Conservation (phyloP, 352 stramenopile genomes). For the Pythium coloratum region DNA sequence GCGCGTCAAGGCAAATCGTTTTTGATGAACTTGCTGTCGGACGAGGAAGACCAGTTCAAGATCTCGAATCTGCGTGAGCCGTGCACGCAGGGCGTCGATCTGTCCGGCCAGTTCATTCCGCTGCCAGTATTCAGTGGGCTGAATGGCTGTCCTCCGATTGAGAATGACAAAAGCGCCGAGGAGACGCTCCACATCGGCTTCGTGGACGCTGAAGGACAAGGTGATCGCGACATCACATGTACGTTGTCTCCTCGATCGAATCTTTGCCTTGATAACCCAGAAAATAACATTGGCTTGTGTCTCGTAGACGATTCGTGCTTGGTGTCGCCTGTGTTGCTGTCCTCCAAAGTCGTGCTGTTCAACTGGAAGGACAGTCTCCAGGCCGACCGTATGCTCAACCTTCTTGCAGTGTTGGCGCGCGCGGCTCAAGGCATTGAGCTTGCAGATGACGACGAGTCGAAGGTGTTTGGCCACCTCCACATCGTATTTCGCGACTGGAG, state of each 20-base stretch:
- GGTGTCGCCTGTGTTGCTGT: slow-evolving; percentile 80
- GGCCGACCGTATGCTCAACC: slow-evolving; percentile 81
- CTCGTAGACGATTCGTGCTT: slow-evolving; percentile 72
- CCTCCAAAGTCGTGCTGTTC: slow-evolving; percentile 87
- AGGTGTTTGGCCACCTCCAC: slow-evolving; percentile 88
- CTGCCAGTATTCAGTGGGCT: slow-evolving; percentile 67
- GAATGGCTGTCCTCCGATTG: slow-evolving; percentile 56
- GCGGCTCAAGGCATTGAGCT: slow-evolving; percentile 83
- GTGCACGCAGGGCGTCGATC: slow-evolving; percentile 83
- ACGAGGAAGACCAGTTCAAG: slow-evolving; percentile 86
- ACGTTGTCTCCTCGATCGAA: slow-evolving; percentile 14
- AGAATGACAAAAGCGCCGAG: slow-evolving; percentile 17
- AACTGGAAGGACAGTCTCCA: slow-evolving; percentile 90
- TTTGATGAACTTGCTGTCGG: slow-evolving; percentile 85
- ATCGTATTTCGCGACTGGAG: slow-evolving; percentile 89
- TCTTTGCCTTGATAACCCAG: background rate
- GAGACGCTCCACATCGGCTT: slow-evolving; percentile 76
- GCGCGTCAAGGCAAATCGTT: slow-evolving; percentile 86
- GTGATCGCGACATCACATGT: slow-evolving; percentile 86
- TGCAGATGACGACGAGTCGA: slow-evolving; percentile 67
- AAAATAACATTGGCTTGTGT: background rate
- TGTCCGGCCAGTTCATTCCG: slow-evolving; percentile 76
- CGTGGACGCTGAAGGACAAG: slow-evolving; percentile 83
- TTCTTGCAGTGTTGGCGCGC: slow-evolving; percentile 75
- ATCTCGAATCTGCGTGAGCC: slow-evolving; percentile 87